Evolutionary conservation across 2,329 filamentous ascomycete species (phyloP).

Genomic region (Aspergillus sclerotialis): DNA sequence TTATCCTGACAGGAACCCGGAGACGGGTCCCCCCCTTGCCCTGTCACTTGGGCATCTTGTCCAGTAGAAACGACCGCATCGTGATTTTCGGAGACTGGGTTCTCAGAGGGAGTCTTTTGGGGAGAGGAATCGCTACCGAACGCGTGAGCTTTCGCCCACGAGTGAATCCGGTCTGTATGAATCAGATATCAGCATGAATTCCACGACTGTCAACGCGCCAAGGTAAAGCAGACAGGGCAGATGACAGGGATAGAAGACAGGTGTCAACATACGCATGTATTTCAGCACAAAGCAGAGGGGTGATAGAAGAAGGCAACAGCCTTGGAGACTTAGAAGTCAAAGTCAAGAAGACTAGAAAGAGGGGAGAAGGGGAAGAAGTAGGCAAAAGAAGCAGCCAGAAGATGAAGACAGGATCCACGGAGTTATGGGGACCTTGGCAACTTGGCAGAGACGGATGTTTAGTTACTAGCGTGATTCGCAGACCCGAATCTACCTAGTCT

Average conservation of each 20-base stretch:
- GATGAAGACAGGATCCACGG: too few relatives aligned
- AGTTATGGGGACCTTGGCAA: too few relatives aligned
- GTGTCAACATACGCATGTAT: constrained; percentile 28
- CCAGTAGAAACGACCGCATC: background rate
- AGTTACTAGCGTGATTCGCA: too few relatives aligned
- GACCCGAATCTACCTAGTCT: too few relatives aligned
- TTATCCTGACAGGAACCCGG: constrained; percentile 8
- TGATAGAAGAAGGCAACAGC: constrained; percentile 1
- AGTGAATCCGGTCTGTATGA: constrained; percentile 28
- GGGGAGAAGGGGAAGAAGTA: background rate
- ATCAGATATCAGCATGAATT: too few relatives aligned
- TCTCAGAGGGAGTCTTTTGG: background rate
- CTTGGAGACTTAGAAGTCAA: background rate
- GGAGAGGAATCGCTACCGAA: constrained; percentile 13
- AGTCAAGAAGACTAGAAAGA: background rate
- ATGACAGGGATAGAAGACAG: constrained; percentile 1
- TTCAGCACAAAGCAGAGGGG: constrained; percentile 17
- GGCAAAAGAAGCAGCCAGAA: background rate
- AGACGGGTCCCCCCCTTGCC: constrained; percentile 9
- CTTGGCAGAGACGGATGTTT: too few relatives aligned
- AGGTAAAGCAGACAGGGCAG: background rate
- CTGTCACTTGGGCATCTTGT: constrained; percentile 25
- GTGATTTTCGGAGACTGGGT: constrained; percentile 2
- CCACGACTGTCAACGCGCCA: background rate
- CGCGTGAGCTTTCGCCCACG: constrained; percentile 36